phyloP scores from a whole-genome alignment of 1,139 yeast species.

The Pichia sp. region DNA sequence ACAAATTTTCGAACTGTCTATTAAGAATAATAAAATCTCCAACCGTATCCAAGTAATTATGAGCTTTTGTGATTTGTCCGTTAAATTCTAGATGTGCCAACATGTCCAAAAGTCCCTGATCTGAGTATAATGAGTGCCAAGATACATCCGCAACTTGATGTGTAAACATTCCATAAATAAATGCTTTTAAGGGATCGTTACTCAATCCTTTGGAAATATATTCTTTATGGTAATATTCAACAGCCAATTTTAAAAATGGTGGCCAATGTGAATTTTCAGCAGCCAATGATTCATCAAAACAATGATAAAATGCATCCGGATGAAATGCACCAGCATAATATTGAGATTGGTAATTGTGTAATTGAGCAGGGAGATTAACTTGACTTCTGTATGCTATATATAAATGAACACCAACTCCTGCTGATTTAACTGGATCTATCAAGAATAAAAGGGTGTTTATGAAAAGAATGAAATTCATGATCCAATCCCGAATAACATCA shows the following conservation, averaged over 20 bases:
- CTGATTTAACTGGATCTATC: constrained; percentile 19
- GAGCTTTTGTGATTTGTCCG: constrained; percentile 43
- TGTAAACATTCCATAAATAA: constrained; percentile 46
- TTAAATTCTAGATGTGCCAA: constrained; percentile 42
- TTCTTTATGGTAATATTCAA: constrained; percentile 33
- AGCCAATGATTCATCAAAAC: constrained; percentile 41
- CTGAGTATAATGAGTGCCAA: constrained; percentile 54
- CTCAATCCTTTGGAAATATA: constrained; percentile 24
- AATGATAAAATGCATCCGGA: constrained; percentile 58
- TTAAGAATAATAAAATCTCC: constrained; percentile 48
- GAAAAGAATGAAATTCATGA: too few species aligned
- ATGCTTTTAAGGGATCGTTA: constrained; percentile 36
- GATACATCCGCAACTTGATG: constrained; percentile 57
- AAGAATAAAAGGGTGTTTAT: neutral
- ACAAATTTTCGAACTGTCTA: constrained; percentile 30
- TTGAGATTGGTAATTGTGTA: constrained; percentile 16
- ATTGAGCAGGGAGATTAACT: constrained; percentile 28
- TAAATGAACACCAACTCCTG: constrained; percentile 35
- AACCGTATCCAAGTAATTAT: constrained; percentile 46
- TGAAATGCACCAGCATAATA: constrained; percentile 50
- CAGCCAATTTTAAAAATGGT: constrained; percentile 43
- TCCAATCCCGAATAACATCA: too few species aligned
- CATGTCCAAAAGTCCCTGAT: constrained; percentile 45
- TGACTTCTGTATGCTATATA: constrained; percentile 35
- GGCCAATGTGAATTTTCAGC: constrained; percentile 67